Percentiles rank a stretch among this genome's conserved stretches.
Evolutionary conservation across 2,329 filamentous ascomycete genomes (phyloP).

Genomic region (Xylaria sp.): DNA sequence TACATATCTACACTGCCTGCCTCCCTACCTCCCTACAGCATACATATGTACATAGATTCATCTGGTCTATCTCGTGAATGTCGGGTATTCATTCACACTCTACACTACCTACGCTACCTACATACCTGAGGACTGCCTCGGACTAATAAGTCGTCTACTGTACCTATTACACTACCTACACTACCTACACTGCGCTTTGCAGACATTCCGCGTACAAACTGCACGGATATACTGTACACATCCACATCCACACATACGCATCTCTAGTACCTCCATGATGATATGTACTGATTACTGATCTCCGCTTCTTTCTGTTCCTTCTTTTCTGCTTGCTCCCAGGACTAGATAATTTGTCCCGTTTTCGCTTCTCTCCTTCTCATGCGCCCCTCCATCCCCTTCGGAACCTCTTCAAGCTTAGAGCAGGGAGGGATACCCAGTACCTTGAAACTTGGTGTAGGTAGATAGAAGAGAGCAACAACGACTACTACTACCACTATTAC

Average conservation of each 20-base stretch:
- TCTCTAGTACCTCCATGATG: slow-evolving; percentile 6
- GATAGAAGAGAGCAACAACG: background rate
- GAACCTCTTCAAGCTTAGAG: slow-evolving; percentile 1
- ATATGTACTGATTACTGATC: slow-evolving; percentile 28
- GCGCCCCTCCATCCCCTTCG: background rate
- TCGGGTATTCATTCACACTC: background rate
- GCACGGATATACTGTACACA: slow-evolving; percentile 3
- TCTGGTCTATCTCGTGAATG: slow-evolving; percentile 2
- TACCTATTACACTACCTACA: too few relatives aligned
- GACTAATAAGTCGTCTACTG: background rate
- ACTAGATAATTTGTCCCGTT: slow-evolving; percentile 19
- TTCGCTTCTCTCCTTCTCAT: slow-evolving; percentile 7
- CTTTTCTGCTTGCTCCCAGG: background rate
- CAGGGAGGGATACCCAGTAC: background rate
- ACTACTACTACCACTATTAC: background rate
- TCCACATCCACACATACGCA: background rate
- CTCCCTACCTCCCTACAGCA: background rate
- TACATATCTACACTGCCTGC: slow-evolving; percentile 2
- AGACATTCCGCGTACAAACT: background rate
- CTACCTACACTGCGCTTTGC: background rate
- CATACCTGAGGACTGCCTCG: too few relatives aligned
- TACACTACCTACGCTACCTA: background rate
- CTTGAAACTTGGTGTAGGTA: background rate
- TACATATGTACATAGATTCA: slow-evolving; percentile 1
- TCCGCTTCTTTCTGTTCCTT: slow-evolving; percentile 9